Base-by-base conservation (phyloP, 208 protist species). In the Wallacemonas collosoma region DNA sequence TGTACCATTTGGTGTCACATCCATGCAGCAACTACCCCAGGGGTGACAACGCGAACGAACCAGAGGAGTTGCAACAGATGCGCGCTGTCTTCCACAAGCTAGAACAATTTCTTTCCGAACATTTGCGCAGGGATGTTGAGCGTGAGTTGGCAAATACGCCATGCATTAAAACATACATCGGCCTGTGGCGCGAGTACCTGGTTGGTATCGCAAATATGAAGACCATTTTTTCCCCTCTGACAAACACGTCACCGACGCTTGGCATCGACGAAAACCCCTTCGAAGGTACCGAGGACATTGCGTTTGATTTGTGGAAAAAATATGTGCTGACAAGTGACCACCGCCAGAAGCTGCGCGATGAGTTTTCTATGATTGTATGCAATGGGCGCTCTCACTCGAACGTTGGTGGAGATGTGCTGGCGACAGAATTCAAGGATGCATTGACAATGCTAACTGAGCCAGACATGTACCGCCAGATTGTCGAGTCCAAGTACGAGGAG, bases 1-100 rank as follows among this genome's bases (percentile, higher is more conserved):
- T 85, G 40, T 85, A 88, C 50, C 83, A 88, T 41, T 68, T 88
- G 12, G 68, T 78, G 11, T 85, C 83, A 0, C 79, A 85, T 39
- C 83, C 83, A 12, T 85, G 76, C 66, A 73, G 36, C 36, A 82
- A 85, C 53, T 71, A 71, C 1, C 80, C 76, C 4, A 73, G 74
- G 40, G 65, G 71, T 17, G 72, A 75, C 35, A 69, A 81, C 26
- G 50, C 78, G 40, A 75, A 51, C 36, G 76, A 79, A 39, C 56
- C 15, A 6, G 56, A 15, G 3, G 51, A 67, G 8, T 69, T 73
- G 11, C 69, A 82, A 40, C 80, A 85, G 56, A 76, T 81, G 14
- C 77, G 79, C 55, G 69, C 72, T 12, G 76, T 85, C 43, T 77
- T 76, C 45, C 67, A 69, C 5, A 71, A 73, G 2, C 72, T 81